Evolutionary conservation across 169 alveolate genomes (phyloP).

Genomic region (Plasmodium coatneyi): DNA sequence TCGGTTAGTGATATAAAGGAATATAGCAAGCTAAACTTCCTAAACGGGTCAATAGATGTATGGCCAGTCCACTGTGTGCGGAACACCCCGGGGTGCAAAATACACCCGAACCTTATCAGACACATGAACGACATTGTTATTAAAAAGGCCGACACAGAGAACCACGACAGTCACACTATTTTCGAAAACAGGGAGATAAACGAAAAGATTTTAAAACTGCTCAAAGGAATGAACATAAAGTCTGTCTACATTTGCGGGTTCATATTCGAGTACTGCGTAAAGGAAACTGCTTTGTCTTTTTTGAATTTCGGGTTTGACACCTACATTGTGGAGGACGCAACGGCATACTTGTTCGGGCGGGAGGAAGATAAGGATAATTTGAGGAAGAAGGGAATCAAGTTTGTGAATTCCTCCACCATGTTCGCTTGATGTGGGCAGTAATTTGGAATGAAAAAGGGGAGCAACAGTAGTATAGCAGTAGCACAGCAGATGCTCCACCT

Average conservation of each 20-base stretch:
- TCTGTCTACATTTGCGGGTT: slow-evolving; percentile 62
- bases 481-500: not conserved
- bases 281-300: slow-evolving; percentile 60
- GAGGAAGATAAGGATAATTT: slow-evolving; percentile 16
- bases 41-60: slow-evolving; percentile 44
- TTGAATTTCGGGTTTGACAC: slow-evolving; percentile 25
- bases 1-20: slow-evolving; percentile 46
- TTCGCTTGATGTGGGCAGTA: not conserved
- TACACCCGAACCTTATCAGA: slow-evolving; percentile 49
- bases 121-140: slow-evolving; percentile 47
- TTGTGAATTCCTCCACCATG: slow-evolving; percentile 20
- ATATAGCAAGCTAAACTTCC: slow-evolving; percentile 23
- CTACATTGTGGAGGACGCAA: slow-evolving; percentile 69
- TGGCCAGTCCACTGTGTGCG: slow-evolving; percentile 73
- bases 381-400: slow-evolving; percentile 43
- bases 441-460: not conserved
- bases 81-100: slow-evolving; percentile 45
- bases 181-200: slow-evolving; percentile 36
- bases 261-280: slow-evolving; percentile 69
- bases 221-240: slow-evolving; percentile 16
- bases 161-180: slow-evolving; percentile 37
- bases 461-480: not conserved
- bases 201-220: not conserved
- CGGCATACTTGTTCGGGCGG: slow-evolving; percentile 31
- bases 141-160: slow-evolving; percentile 39